Conservation (phyloP, 345 rosid species). For the Euphorbia lathyris region DNA sequence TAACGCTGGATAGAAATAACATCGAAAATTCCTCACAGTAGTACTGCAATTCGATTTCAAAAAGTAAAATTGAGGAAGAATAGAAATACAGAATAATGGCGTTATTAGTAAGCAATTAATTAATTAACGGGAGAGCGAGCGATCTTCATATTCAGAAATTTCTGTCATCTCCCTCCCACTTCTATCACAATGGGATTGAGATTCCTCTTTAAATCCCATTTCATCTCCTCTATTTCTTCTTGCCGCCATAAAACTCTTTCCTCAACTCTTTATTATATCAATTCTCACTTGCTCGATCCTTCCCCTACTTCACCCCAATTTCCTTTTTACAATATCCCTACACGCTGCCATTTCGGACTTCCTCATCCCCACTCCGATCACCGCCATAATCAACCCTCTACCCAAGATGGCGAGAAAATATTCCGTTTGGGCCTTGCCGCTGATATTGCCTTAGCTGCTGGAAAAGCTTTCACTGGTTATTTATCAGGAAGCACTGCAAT, state of each 20-base stretch:
- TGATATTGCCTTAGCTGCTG: conserved; percentile 53
- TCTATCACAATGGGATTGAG: conserved; percentile 45
- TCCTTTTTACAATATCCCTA: conserved; percentile 36
- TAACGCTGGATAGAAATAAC: too few relatives aligned
- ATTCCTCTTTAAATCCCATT: conserved; percentile 39
- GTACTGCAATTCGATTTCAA: too few relatives aligned
- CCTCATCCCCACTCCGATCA: conserved; percentile 38
- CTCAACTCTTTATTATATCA: conserved; percentile 17
- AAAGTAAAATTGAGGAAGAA: too few relatives aligned
- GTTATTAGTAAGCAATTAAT: background rate
- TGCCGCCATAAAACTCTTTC: conserved; percentile 12
- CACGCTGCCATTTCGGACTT: conserved; percentile 73
- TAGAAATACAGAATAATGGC: too few relatives aligned
- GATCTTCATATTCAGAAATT: too few relatives aligned
- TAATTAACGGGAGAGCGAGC: background rate
- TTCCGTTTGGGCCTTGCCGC: conserved; percentile 75
- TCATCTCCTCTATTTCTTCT: conserved; percentile 29
- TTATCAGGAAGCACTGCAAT: conserved; percentile 64
- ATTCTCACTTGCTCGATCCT: conserved; percentile 25
- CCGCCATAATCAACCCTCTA: conserved; percentile 20
- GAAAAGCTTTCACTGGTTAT: conserved; percentile 62
- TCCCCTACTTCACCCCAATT: conserved; percentile 9
- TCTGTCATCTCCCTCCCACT: too few relatives aligned
- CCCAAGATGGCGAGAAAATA: conserved; percentile 56
- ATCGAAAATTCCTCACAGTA: too few relatives aligned